Evolutionary conservation across 208 protist genomes (phyloP), one percentile per base, ranked within the genome.

Genomic region (Polymyxa betae): DNA sequence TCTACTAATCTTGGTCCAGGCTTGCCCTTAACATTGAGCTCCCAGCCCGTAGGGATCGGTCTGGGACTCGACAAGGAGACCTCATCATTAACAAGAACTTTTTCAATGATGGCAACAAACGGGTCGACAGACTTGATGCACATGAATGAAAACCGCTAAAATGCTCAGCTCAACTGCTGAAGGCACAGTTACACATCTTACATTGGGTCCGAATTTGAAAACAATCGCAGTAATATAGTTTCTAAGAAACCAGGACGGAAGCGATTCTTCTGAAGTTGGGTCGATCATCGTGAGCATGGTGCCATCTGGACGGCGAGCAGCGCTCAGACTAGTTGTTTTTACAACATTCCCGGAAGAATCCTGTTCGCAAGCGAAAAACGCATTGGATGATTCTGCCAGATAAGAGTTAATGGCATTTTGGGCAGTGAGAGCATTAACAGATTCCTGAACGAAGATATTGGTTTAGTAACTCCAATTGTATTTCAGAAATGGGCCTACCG

Each of bases 41-140:
- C 95, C 96, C 95, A 97, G 0, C 96, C 95, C 20, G 94, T 92
- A 0, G 90, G 90, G 1, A 54, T 90, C 38, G 43, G 46, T 40
- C n/a, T 10, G 5, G 60, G 43, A 93, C 0, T 93, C 38, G 12
- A 44, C n/a, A 24, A 45, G 24, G 32, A 93, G 60, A 49, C 38
- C 41, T n/a, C 49, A 0, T 29, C 16, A 52, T 0, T 35, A n/a
- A 29, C 41, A 1, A 32, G 38, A 38, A 46, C 89, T 38, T n/a
- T 35, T 41, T 0, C 54, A 0, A 32, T 45, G 77, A 38, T 72
- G 49, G 45, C 0, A 0, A 0, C 29, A 0, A 24, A 43, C n/a
- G 1, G 1, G 44, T 49, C 77, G 40, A 0, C 0, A n/a, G 40
- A 88, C 52, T 52, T 52, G 12, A 46, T 0, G 49, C 64, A 38